Evolutionary conservation across 176 grass and related monocot species (phyloP), one percentile per base, ranked within the genome.

Genomic region (Typha latifolia): DNA sequence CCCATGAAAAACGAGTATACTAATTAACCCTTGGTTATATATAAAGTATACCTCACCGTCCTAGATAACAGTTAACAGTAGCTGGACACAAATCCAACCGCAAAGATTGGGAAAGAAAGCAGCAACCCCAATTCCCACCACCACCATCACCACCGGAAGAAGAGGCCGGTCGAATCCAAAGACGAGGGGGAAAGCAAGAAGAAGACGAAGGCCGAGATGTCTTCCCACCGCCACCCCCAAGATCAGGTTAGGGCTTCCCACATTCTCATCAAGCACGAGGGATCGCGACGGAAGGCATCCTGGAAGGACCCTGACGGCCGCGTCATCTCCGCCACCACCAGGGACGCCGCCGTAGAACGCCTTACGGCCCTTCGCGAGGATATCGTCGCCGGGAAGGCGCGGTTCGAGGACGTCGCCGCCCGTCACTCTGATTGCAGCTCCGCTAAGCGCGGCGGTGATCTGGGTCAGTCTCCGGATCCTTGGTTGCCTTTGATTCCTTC

Each of bases 201-300:
- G 34, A 37, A 6, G 34, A 37, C 34, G 34, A 37, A 37, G 34
- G 34, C 34, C 5, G 34, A 37, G 34, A 37, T 37, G 34, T 37
- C 34, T 37, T 37, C 34, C 14, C 80, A n/a, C 14, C 78, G 56
- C 23, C 73, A 48, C 37, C 62, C 31, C 6, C 52, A 59, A 56
- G 73, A 80, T 47, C 66, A 67, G 63, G 82, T 96, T 53, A 82
- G 76, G 64, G 92, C 87, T 47, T 91, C 85, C 67, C 92, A 91
- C 83, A 86, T 91, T 76, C 85, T 96, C 74, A 89, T 96, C 71
- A 96, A 96, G 74, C 92, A 96, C 85, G 79, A 96, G 77, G 92
- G 87, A 1, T 96, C 92, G 18, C 85, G 92, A 52, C 88, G 88
- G 79, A 86, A 84, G 88, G 77, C 85, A 24, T 96, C 88, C 67